phyloP scores from a whole-genome alignment of 176 grass and related monocot genomes.

The Bolboschoenus planiculmis region DNA sequence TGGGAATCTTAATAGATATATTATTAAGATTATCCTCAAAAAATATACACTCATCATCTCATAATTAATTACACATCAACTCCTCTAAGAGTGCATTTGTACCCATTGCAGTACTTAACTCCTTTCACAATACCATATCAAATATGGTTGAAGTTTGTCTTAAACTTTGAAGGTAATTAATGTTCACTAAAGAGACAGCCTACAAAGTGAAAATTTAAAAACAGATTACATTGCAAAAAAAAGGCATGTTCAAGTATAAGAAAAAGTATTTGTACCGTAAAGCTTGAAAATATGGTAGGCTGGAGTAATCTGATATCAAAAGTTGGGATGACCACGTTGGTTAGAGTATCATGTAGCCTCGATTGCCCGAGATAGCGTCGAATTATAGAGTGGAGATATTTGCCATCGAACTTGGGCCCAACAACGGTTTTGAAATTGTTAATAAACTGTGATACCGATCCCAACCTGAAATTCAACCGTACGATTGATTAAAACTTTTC shows the following conservation, averaged over 20 bases:
- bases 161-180: too few relatives aligned
- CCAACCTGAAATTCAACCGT: slow-evolving; percentile 24
- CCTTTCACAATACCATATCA: too few relatives aligned
- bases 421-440: slow-evolving; percentile 34
- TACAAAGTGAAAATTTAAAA: neutral
- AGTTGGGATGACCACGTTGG: slow-evolving; percentile 52
- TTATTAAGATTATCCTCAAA: too few relatives aligned
- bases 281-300: slow-evolving; percentile 63
- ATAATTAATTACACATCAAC: too few relatives aligned
- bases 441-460: slow-evolving; percentile 18
- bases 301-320: slow-evolving; percentile 51
- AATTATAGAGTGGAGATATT: slow-evolving; percentile 49
- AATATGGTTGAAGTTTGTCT: too few relatives aligned
- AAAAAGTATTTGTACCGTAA: slow-evolving; percentile 33
- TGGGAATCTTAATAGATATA: too few relatives aligned
- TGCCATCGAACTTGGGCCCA: slow-evolving; percentile 49
- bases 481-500: neutral
- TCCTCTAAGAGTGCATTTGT: too few relatives aligned
- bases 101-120: too few relatives aligned
- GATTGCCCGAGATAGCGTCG: slow-evolving; percentile 26
- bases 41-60: too few relatives aligned
- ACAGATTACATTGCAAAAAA: neutral
- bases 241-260: neutral
- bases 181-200: neutral
- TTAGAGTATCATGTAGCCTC: slow-evolving; percentile 36